Conservation (phyloP, 192 early-diverging fungal genomes). For the Entophlyctis helioformis region DNA sequence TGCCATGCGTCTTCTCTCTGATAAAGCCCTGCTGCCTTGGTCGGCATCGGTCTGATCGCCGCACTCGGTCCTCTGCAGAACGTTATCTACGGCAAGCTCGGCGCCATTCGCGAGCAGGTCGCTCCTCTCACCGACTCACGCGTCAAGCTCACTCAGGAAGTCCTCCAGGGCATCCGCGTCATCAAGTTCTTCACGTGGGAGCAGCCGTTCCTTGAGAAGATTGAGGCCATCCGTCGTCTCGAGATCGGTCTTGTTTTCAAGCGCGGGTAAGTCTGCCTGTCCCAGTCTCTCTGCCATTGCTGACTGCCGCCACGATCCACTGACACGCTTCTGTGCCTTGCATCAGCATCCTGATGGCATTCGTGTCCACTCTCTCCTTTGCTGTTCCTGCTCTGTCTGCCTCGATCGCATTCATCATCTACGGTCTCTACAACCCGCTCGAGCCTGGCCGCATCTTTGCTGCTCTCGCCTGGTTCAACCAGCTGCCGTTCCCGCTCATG, state of each 20-base stretch:
- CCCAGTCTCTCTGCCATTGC: constrained; percentile 1
- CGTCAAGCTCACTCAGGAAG: constrained; percentile 56
- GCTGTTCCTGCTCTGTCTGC: constrained; percentile 17
- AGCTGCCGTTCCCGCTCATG: constrained; percentile 36
- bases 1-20: constrained; percentile 19
- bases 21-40: constrained; percentile 24
- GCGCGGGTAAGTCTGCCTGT: not conserved
- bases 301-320: constrained; percentile 11
- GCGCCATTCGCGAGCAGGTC: constrained; percentile 5
- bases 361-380: constrained; percentile 16
- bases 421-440: constrained; percentile 11
- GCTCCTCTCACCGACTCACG: constrained; percentile 59
- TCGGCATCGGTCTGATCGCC: constrained; percentile 16
- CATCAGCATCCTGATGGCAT: not conserved
- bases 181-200: constrained; percentile 92
- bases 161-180: constrained; percentile 69
- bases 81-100: constrained; percentile 5
- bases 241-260: constrained; percentile 37
- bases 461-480: constrained; percentile 29
- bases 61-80: constrained; percentile 13
- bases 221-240: constrained; percentile 42
- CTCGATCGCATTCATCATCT: constrained; percentile 19
- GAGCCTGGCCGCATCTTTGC: constrained; percentile 33
- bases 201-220: constrained; percentile 53
- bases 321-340: constrained; percentile 13